Evolutionary conservation across 2,329 filamentous ascomycete species (phyloP).

Genomic region (Fusarium brachygibbosum): DNA sequence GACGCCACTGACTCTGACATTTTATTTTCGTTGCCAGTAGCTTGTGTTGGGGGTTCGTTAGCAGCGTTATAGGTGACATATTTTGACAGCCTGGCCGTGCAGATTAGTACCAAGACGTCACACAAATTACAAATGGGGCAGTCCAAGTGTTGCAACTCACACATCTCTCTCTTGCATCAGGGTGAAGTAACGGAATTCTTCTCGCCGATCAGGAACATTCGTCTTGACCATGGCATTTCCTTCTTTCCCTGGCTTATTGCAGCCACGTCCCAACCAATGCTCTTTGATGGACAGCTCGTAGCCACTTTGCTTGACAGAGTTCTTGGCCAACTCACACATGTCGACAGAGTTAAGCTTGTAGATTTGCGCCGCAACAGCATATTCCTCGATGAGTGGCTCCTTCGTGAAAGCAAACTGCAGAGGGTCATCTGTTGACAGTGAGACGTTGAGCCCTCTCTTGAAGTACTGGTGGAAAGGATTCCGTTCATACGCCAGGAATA

Average conservation of each 20-base stretch:
- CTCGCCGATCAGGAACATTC: constrained; percentile 93
- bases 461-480: constrained; percentile 98
- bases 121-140: neutral
- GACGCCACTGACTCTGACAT: constrained; percentile 39
- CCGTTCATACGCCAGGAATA: constrained; percentile 96
- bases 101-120: constrained; percentile 9
- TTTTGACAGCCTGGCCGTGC: constrained; percentile 56
- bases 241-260: constrained; percentile 79
- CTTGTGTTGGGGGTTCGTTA: constrained; percentile 36
- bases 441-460: constrained; percentile 93
- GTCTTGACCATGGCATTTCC: constrained; percentile 97
- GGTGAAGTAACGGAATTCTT: constrained; percentile 90
- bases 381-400: constrained; percentile 97
- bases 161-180: constrained; percentile 85
- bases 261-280: constrained; percentile 88
- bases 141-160: constrained; percentile 64
- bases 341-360: constrained; percentile 97
- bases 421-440: constrained; percentile 94
- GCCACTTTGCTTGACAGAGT: constrained; percentile 94
- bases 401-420: constrained; percentile 99
- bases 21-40: constrained; percentile 28
- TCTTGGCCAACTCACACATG: constrained; percentile 98
- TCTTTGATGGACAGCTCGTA: constrained; percentile 92
- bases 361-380: constrained; percentile 97
- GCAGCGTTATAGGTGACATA: constrained; percentile 57